These are phyloP conservation scores for Eucalyptus regnans DNA, from an alignment of 345 rosid genomes.

Conservation along the genomic window DNA sequence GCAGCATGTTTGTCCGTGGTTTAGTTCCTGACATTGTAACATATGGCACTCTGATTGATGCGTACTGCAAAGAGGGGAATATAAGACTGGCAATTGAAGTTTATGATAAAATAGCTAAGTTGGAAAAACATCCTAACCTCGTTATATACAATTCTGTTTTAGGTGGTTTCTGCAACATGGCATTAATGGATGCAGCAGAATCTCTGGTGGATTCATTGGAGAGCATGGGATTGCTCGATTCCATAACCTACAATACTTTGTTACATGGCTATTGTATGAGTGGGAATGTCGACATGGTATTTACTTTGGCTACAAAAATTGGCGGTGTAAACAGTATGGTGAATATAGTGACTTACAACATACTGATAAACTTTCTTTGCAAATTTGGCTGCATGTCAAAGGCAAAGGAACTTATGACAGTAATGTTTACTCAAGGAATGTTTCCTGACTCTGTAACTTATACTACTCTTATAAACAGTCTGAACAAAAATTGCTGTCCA, in stretches of 20 bases:
- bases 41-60: conserved; percentile 53
- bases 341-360: conserved; percentile 35
- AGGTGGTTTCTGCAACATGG: conserved; percentile 47
- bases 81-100: conserved; percentile 31
- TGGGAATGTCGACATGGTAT: conserved; percentile 30
- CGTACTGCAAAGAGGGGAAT: conserved; percentile 45
- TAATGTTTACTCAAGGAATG: conserved; percentile 24
- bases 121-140: conserved; percentile 24
- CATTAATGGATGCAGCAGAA: conserved; percentile 9
- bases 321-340: conserved; percentile 10
- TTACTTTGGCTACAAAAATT: conserved; percentile 15
- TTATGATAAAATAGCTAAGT: conserved; percentile 28
- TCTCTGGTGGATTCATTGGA: conserved; percentile 3
- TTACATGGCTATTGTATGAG: conserved; percentile 23
- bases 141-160: conserved; percentile 40
- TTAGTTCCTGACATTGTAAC: conserved; percentile 36
- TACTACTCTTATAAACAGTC: conserved; percentile 29
- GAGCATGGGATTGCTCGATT: conserved; percentile 13
- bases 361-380: conserved; percentile 41
- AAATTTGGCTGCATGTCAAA: conserved; percentile 35
- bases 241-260: conserved; percentile 39
- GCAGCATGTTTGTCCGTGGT: conserved; percentile 47
- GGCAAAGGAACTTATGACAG: conserved; percentile 32
- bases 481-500: conserved; percentile 16
- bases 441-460: conserved; percentile 41